Base-by-base conservation (phyloP, 495 filamentous ascomycete genomes). In the Daldinia loculata region DNA sequence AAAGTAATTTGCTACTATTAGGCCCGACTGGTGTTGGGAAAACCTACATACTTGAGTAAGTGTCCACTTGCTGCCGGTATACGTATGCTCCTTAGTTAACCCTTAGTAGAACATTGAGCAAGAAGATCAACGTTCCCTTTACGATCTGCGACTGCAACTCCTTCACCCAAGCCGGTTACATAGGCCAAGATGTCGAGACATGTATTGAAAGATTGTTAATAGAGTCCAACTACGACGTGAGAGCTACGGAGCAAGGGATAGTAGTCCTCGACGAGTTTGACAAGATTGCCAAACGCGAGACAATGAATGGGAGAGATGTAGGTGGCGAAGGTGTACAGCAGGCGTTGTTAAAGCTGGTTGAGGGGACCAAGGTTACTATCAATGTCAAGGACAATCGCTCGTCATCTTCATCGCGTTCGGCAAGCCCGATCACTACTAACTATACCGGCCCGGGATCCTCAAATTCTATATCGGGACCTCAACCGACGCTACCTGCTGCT, bases 81-180 rank as follows among this genome's bases (percentile, higher is more conserved):
- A 17, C 19, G 29, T 61, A 8, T 53, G 51, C 9, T 32, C 41
- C 29, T 69, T 76, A 19, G 73, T 58, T 61, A 57, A 63, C 50
- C 32, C 7, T 3, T 60, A 12, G 6, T 52, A 84, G 83, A 61
- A 84, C 82, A 24, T 67, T 85, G 2, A 84, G 83, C 78, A 86
- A 84, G 74, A 82, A 84, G 62, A 78, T 99, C 22, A 94, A 95
- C 58, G 95, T 98, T 1, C 96, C 95, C 0, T 98, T 99, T 77
- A 95, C 92, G 66, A 98, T 98, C 78, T 95, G 93, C 64, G 96
- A 99, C 77, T 98, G 96, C 80, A 98, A 96, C 14, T 91, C 95
- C 4, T 95, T 99, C 69, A 99, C 95, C 2, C 94, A 97, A 83
- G 94, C 95, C 6, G 95, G 95, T 14, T 99, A 99, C 75, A 97